Evolutionary conservation across 768 basidiomycete genomes (phyloP).

Genomic region (Lentinula edodes): DNA sequence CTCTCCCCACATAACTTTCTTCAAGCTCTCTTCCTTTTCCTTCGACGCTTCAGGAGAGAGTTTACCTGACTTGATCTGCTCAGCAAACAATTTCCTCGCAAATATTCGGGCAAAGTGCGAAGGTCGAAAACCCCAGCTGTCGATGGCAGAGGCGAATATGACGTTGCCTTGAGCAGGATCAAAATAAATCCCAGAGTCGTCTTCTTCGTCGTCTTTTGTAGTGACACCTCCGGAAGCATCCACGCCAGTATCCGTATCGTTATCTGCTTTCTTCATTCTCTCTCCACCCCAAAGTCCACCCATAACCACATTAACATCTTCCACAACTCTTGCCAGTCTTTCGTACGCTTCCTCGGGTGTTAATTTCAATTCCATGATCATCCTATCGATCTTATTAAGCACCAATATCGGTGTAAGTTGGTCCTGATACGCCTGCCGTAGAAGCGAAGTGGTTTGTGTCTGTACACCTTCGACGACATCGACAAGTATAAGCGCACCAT

Average conservation of each 20-base stretch:
- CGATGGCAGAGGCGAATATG: constrained; percentile 91
- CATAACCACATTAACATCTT: constrained; percentile 98
- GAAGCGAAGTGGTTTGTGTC: constrained; percentile 96
- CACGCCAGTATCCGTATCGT: constrained; percentile 59
- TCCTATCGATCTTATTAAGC: constrained; percentile 94
- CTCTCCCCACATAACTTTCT: constrained; percentile 93
- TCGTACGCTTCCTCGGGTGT: constrained; percentile 91
- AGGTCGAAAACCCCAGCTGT: constrained; percentile 96
- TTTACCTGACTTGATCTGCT: not conserved
- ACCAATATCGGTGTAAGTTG: constrained; percentile 86
- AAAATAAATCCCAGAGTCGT: constrained; percentile 97
- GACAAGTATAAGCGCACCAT: constrained; percentile 92
- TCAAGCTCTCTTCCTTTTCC: constrained; percentile 83
- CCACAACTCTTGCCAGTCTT: constrained; percentile 88
- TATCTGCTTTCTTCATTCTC: constrained; percentile 88
- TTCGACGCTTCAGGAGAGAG: not conserved
- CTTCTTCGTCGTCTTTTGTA: constrained; percentile 78
- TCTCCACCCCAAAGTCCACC: constrained; percentile 93
- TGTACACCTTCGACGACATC: constrained; percentile 98
- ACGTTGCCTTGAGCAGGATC: constrained; percentile 95
- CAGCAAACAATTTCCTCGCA: constrained; percentile 60
- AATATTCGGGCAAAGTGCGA: constrained; percentile 93
- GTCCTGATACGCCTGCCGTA: constrained; percentile 93
- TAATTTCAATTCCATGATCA: constrained; percentile 90
- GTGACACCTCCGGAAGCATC: constrained; percentile 45